Percentiles rank a stretch among this genome's conserved stretches.
Evolutionary conservation across 208 protist genomes (phyloP).

Genomic region (Wallacemonas sp.): DNA sequence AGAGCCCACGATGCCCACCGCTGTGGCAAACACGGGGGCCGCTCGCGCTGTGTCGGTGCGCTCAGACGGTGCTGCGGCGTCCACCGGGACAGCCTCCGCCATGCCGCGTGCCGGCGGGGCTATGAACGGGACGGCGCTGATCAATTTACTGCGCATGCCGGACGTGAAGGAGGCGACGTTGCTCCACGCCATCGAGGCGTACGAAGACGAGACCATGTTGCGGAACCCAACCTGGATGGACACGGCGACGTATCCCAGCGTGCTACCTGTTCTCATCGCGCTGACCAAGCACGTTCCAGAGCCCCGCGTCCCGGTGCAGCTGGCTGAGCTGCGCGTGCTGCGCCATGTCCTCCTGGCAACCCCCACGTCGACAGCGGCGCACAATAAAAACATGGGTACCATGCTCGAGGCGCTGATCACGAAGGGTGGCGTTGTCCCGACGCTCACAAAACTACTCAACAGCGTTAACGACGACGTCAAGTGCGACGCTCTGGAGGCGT

Average conservation of each 20-base stretch:
- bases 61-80: slow-evolving; percentile 10
- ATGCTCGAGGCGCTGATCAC: slow-evolving; percentile 54
- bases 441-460: slow-evolving; percentile 68
- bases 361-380: slow-evolving; percentile 17
- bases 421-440: slow-evolving; percentile 42
- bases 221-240: slow-evolving; percentile 33
- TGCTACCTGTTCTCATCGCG: slow-evolving; percentile 50
- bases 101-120: slow-evolving; percentile 4
- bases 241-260: slow-evolving; percentile 30
- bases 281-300: slow-evolving; percentile 65
- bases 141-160: slow-evolving; percentile 67
- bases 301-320: slow-evolving; percentile 74
- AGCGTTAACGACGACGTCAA: slow-evolving; percentile 93
- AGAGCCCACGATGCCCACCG: slow-evolving; percentile 25
- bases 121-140: slow-evolving; percentile 46
- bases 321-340: slow-evolving; percentile 71
- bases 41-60: slow-evolving; percentile 1
- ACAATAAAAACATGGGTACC: slow-evolving; percentile 34
- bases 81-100: background rate
- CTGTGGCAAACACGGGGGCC: slow-evolving; percentile 2
- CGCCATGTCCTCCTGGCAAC: slow-evolving; percentile 58
- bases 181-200: slow-evolving; percentile 70
- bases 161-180: slow-evolving; percentile 80
- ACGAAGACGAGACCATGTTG: slow-evolving; percentile 43
- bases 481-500: slow-evolving; percentile 78